Conservation (phyloP, 768 basidiomycete genomes). For the Mycena galopus region DNA sequence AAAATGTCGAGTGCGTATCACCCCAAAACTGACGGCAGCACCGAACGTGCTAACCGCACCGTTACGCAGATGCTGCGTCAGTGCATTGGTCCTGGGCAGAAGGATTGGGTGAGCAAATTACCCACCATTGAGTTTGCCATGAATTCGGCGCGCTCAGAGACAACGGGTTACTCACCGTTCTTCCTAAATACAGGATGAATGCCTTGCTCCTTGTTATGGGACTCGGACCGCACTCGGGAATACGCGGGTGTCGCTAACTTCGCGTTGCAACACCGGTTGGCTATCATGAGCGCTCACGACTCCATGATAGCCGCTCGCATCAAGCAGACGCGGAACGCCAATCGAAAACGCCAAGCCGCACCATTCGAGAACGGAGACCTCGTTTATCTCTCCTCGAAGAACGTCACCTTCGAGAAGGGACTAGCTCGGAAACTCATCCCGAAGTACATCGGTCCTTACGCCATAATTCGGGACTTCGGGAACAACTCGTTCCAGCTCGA, state of each 20-base stretch:
- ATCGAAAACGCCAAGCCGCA: constrained; percentile 2
- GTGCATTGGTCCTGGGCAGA: constrained; percentile 36
- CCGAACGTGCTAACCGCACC: constrained; percentile 38
- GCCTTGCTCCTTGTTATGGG: constrained; percentile 34
- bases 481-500: constrained; percentile 37
- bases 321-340: constrained; percentile 42
- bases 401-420: constrained; percentile 41
- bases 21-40: not conserved
- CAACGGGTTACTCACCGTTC: not conserved
- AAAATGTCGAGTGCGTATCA: constrained; percentile 20
- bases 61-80: constrained; percentile 39
- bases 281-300: constrained; percentile 25
- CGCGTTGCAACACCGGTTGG: constrained; percentile 38
- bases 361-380: not conserved
- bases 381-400: constrained; percentile 13
- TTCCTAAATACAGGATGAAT: not conserved
- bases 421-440: constrained; percentile 36
- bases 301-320: constrained; percentile 40
- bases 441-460: constrained; percentile 48
- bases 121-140: too few relatives aligned
- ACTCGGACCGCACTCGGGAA: not conserved
- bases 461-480: constrained; percentile 27
- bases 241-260: constrained; percentile 32
- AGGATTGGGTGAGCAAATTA: constrained; percentile 32
- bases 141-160: constrained; percentile 15